Evolutionary conservation across 352 stramenopile genomes (phyloP), one percentile per base, ranked within the genome.

Genomic region (Globisporangium polare): DNA sequence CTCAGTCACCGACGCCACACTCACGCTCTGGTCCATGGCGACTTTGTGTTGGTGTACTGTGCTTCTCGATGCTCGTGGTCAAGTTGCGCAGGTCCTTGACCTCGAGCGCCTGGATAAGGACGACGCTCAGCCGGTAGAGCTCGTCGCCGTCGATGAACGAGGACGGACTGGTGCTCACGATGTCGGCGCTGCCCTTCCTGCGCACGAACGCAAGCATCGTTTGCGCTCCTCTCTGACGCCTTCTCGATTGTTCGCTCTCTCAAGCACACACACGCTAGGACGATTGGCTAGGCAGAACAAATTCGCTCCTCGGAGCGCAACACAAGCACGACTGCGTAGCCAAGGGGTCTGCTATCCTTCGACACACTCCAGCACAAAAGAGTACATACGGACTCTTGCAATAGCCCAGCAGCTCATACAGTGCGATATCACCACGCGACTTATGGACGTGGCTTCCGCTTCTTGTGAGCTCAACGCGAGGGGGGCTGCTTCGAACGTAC

Each of bases 161-260:
- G 37, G 59, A 54, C 27, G 51, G 51, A 41, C 59, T 65, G 39
- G 59, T 65, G 51, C 59, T 65, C 50, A 53, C 52, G n/a, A 51
- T 65, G 59, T 65, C 59, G 20, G 59, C 59, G 59, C 51, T 60
- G 50, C 59, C 52, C 41, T 65, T 65, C 49, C 59, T 56, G 37
- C 59, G 59, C 26, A 58, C 43, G 41, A 65, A 53, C 59, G 59
- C 50, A 39, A 65, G 59, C 59, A 59, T 60, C 59, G 26, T 17
- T 18, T 4, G 42, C n/a, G 17, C 27, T 31, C 12, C 56, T 62
- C 15, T 5, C 29, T 18, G 13, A 39, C 33, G 3, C 33, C 10
- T 39, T 33, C 10, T 52, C 22, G 5, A 27, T 54, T 26, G 37
- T 27, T 35, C 46, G 2, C 46, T 12, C 24, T 8, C 27, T 22